These are phyloP conservation scores for Aurifilum marmelostoma DNA, from an alignment of 2,329 filamentous ascomycete genomes.

Conservation along the genomic window DNA sequence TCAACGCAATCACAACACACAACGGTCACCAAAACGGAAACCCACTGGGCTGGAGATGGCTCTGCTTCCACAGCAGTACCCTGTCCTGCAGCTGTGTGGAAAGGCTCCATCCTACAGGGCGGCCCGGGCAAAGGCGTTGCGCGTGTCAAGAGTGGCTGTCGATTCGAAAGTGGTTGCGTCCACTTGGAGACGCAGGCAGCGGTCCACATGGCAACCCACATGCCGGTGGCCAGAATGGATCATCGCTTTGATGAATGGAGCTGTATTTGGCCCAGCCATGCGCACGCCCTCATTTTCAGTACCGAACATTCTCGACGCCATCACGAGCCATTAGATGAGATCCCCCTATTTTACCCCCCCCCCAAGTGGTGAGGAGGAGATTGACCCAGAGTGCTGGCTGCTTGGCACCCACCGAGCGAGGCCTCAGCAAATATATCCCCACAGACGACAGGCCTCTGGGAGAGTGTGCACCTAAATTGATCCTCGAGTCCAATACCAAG, in stretches of 20 bases:
- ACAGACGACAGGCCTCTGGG: background rate
- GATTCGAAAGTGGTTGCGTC: conserved; percentile 6
- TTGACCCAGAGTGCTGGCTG: background rate
- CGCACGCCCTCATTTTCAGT: conserved; percentile 8
- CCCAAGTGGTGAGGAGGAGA: background rate
- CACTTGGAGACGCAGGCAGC: background rate
- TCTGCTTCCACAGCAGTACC: background rate
- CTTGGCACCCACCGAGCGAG: background rate
- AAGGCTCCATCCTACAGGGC: background rate
- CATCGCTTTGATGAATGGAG: background rate
- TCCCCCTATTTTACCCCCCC: background rate
- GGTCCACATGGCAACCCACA: conserved; percentile 1
- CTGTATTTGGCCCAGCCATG: background rate
- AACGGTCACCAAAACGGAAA: conserved; percentile 10
- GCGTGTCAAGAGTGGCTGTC: conserved; percentile 4
- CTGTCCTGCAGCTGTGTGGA: background rate
- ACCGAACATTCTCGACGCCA: background rate
- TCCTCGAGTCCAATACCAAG: background rate
- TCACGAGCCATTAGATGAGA: conserved; percentile 1
- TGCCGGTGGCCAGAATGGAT: conserved; percentile 1
- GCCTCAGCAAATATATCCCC: background rate
- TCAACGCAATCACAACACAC: background rate
- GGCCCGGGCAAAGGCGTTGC: background rate
- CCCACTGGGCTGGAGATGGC: background rate
- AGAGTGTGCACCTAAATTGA: background rate